Conservation (phyloP, 345 rosid species). For the Microthlaspi erraticum region DNA sequence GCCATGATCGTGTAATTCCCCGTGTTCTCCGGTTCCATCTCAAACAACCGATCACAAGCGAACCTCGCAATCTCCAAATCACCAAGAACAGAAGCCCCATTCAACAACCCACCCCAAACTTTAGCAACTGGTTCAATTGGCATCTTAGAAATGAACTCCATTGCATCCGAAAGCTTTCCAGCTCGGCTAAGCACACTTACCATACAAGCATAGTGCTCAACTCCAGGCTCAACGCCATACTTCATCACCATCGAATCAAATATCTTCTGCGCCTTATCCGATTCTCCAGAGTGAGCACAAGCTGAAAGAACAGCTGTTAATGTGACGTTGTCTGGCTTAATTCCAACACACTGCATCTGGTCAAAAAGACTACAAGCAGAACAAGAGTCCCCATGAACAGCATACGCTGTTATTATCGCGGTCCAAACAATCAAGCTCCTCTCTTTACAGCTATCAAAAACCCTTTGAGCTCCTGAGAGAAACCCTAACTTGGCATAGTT, state of each 20-base stretch:
- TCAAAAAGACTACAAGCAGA: slow-evolving; percentile 57
- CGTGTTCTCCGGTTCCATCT: slow-evolving; percentile 78
- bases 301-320: slow-evolving; percentile 77
- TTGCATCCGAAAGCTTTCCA: slow-evolving; percentile 72
- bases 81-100: slow-evolving; percentile 73
- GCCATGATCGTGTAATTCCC: slow-evolving; percentile 82
- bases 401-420: slow-evolving; percentile 75
- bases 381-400: slow-evolving; percentile 73
- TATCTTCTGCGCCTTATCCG: slow-evolving; percentile 61
- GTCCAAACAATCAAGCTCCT: slow-evolving; percentile 87
- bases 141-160: slow-evolving; percentile 68
- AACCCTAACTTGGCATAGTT: slow-evolving; percentile 74
- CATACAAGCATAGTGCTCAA: slow-evolving; percentile 88
- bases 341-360: slow-evolving; percentile 58
- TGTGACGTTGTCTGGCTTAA: slow-evolving; percentile 71
- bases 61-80: slow-evolving; percentile 70
- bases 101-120: slow-evolving; percentile 88
- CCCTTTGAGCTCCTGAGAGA: slow-evolving; percentile 59
- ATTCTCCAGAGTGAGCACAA: slow-evolving; percentile 75
- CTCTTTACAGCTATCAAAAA: slow-evolving; percentile 59
- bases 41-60: slow-evolving; percentile 63
- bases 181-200: slow-evolving; percentile 79
- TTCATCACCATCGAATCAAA: slow-evolving; percentile 58
- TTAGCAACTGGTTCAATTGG: slow-evolving; percentile 72
- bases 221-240: slow-evolving; percentile 58